Base-by-base conservation (phyloP, 1,284 basidiomycete genomes). In the Cystobasidiaceae sp. region DNA sequence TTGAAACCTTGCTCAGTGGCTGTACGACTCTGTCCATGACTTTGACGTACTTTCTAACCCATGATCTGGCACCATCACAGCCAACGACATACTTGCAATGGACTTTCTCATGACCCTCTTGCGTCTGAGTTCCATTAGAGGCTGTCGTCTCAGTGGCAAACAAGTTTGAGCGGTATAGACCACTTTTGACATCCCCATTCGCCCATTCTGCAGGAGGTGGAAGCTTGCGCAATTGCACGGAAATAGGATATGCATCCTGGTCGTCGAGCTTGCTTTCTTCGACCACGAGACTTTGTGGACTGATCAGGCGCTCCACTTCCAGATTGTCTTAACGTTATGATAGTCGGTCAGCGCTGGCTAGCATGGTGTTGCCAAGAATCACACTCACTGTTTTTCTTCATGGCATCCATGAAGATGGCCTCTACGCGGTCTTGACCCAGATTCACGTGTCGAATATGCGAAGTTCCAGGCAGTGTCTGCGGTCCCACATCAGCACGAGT, bases 391-490 rank as follows among this genome's bases (percentile, higher is more conserved):
- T 69, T 67, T 48, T 71, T 68, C 52, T 69, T 67, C 71, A 74
- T 71, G 3, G 69, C 67, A 17, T 87, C 85, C 30, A 86, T 69
- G 72, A 89, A 85, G 23, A 88, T 82, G 0, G 79, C 75, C 74
- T 89, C 86, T 34, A 89, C 87, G 2, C 82, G 83, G 1, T 86
- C 87, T 78, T 89, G 87, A 69, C 87, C 84, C 17, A 88, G 77
- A 0, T 86, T 87, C 4, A 83, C 77, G 84, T 88, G 81, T 80
- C 8, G 82, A 77, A 2, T 83, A 82, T 30, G 79, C 80, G 30
- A 86, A 79, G 73, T 85, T 15, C 73, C 73, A 0, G 71, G 73
- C 13, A 67, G 64, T 8, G 72, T 74, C 32, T 37, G 59, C 23
- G 13, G 13, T 11, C n/a, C 4, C 5, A 52, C 6, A 21, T 33